Percentiles rank a stretch among this genome's conserved stretches.
Conservation (phyloP, 129 eudicot genomes). For the Helianthus tuberosus region DNA sequence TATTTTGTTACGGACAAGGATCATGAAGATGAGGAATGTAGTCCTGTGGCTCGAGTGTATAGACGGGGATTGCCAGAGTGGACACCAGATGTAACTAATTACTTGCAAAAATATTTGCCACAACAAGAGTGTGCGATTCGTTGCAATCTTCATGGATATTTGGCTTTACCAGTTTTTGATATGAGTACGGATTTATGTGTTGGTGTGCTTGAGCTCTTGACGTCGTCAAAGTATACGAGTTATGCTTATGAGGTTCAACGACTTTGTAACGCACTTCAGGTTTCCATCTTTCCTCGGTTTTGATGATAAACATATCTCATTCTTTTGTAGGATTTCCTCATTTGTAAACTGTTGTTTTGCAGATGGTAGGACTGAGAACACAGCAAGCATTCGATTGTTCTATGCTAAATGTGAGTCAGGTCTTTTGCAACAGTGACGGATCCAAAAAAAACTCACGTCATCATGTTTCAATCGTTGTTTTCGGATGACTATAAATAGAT, state of each 20-base stretch:
- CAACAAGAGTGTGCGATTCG: not conserved
- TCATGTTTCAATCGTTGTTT: not conserved
- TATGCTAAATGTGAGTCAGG: not conserved
- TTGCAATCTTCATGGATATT: conserved; percentile 2
- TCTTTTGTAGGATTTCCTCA: not conserved
- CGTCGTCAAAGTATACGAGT: conserved; percentile 5
- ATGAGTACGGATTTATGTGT: not conserved
- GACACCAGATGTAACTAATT: too few species aligned
- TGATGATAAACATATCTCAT: not conserved
- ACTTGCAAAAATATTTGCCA: not conserved
- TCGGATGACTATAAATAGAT: not conserved
- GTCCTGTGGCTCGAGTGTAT: not conserved
- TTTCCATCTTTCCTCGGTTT: not conserved
- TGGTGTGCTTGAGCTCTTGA: conserved; percentile 21
- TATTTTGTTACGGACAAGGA: not conserved
- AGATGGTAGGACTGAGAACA: not conserved
- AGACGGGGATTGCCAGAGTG: too few species aligned
- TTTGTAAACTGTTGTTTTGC: not conserved
- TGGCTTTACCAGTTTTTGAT: conserved; percentile 11
- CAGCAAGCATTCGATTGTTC: not conserved
- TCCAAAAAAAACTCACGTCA: too few species aligned
- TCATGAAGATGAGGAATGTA: not conserved
- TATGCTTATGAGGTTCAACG: conserved; percentile 8
- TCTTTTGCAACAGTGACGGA: not conserved
- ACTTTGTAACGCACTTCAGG: not conserved